These are phyloP conservation scores for Gnomoniopsis sp. DNA, from an alignment of 2,329 filamentous ascomycete genomes.

Conservation along the genomic window DNA sequence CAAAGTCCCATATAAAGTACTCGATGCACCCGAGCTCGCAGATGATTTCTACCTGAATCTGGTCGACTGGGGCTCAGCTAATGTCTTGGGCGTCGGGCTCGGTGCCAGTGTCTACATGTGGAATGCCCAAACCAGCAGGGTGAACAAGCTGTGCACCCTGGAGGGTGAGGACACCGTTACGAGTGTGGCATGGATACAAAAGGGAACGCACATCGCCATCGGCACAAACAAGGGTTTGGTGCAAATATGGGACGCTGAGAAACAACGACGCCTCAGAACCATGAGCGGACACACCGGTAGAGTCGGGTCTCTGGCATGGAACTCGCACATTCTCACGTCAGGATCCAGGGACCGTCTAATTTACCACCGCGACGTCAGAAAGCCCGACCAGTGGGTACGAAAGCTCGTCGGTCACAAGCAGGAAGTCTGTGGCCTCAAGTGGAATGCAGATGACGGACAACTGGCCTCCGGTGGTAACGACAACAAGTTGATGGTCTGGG, in stretches of 20 bases:
- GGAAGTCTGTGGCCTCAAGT: constrained; percentile 93
- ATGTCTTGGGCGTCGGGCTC: constrained; percentile 88
- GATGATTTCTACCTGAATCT: constrained; percentile 98
- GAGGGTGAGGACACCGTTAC: constrained; percentile 85
- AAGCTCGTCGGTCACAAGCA: constrained; percentile 94
- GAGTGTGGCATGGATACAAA: constrained; percentile 97
- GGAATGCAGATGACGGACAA: constrained; percentile 95
- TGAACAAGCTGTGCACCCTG: constrained; percentile 90
- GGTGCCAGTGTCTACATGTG: constrained; percentile 97
- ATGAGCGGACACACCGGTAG: constrained; percentile 96
- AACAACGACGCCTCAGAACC: constrained; percentile 77
- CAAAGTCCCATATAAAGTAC: constrained; percentile 96
- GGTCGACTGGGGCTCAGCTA: constrained; percentile 95
- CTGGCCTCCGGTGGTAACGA: constrained; percentile 95
- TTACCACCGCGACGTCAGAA: constrained; percentile 91
- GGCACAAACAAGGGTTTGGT: constrained; percentile 92
- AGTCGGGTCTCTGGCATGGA: constrained; percentile 94
- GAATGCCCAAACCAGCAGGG: constrained; percentile 87
- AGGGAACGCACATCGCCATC: constrained; percentile 92
- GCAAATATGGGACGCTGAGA: constrained; percentile 96
- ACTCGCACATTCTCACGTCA: constrained; percentile 94
- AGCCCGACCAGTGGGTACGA: constrained; percentile 83
- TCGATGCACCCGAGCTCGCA: constrained; percentile 92
- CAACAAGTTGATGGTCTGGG: constrained; percentile 99
- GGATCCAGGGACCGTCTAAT: constrained; percentile 91